Evolutionary conservation across 148 eudicot genomes (phyloP).

Genomic region (Fagopyrum esculentum): DNA sequence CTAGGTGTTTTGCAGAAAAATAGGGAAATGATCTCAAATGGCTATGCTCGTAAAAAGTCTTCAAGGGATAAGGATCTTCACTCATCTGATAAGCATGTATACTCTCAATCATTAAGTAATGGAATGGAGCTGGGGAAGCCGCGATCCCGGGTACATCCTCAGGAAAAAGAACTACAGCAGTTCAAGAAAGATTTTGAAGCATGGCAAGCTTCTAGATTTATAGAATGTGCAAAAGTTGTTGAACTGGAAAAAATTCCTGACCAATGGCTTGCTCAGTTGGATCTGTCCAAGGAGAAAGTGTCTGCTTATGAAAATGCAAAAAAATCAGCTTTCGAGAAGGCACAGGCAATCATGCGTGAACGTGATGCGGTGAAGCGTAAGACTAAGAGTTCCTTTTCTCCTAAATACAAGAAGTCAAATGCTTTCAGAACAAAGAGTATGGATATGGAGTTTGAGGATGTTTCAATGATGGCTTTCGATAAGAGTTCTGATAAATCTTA

Average conservation of each 20-base stretch:
- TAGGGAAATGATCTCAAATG: slow-evolving; percentile 32
- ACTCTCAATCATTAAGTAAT: slow-evolving; percentile 31
- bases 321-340: slow-evolving; percentile 24
- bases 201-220: slow-evolving; percentile 85
- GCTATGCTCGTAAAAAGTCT: slow-evolving; percentile 23
- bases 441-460: slow-evolving; percentile 39
- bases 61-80: slow-evolving; percentile 24
- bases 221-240: slow-evolving; percentile 67
- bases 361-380: slow-evolving; percentile 19
- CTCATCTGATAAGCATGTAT: slow-evolving; percentile 30
- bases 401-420: slow-evolving; percentile 32
- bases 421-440: slow-evolving; percentile 30
- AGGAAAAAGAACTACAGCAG: slow-evolving; percentile 91
- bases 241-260: slow-evolving; percentile 48
- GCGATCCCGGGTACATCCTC: slow-evolving; percentile 83
- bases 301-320: slow-evolving; percentile 41
- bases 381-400: slow-evolving; percentile 24
- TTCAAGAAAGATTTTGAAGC: slow-evolving; percentile 95
- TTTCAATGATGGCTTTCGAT: slow-evolving; percentile 23
- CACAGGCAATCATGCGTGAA: slow-evolving; percentile 22
- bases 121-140: slow-evolving; percentile 34
- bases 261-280: slow-evolving; percentile 72
- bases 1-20: slow-evolving; percentile 21
- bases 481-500: slow-evolving; percentile 24
- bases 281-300: slow-evolving; percentile 74